Conservation (phyloP, 176 grass and related monocot genomes). For the Hyparrhenia diplandra region DNA sequence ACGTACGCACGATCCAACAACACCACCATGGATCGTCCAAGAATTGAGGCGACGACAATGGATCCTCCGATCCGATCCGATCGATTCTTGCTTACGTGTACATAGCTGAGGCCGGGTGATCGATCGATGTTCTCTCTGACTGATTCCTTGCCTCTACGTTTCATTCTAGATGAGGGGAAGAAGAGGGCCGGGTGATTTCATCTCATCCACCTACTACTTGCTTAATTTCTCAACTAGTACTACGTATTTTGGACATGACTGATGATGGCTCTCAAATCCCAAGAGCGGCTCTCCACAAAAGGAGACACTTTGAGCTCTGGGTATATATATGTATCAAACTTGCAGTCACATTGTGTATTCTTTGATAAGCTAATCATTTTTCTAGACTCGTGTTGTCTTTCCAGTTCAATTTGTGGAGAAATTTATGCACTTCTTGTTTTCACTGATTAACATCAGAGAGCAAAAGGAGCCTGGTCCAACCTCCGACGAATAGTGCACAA, state of each 20-base stretch:
- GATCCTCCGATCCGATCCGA: not conserved
- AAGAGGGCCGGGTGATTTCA: not conserved
- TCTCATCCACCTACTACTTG: conserved; percentile 15
- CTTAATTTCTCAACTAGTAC: conserved; percentile 27
- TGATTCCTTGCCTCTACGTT: not conserved
- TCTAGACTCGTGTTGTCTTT: not conserved
- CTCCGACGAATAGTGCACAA: not conserved
- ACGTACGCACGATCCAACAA: not conserved
- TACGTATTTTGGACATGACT: not conserved
- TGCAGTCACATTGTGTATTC: conserved; percentile 26
- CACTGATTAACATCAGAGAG: not conserved
- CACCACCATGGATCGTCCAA: not conserved
- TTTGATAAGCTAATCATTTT: conserved; percentile 11
- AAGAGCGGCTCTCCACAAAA: conserved; percentile 5
- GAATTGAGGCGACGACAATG: not conserved
- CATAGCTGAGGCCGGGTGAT: conserved; percentile 22
- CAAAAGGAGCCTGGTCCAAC: not conserved
- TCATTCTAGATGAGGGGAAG: not conserved
- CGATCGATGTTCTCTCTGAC: conserved; percentile 1
- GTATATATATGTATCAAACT: conserved; percentile 20
- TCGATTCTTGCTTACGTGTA: conserved; percentile 1
- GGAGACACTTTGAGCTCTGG: not conserved
- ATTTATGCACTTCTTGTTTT: not conserved
- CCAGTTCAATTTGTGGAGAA: not conserved
- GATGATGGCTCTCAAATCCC: conserved; percentile 2